phyloP scores from a whole-genome alignment of 73 alveolate genomes.

The Urostyla sp. region DNA sequence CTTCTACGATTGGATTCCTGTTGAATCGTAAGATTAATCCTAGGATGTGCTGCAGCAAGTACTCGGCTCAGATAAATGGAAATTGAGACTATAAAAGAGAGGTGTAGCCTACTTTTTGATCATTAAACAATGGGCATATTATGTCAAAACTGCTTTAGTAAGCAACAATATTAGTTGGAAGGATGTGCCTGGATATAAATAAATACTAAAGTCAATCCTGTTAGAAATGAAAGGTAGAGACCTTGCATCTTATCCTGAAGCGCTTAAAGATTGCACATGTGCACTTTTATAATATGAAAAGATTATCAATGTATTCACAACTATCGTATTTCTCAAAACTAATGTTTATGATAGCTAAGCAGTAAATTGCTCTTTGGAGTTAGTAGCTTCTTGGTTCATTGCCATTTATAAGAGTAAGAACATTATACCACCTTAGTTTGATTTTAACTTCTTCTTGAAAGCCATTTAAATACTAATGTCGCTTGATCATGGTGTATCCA shows the following conservation, averaged over 20 bases:
- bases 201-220: slow-evolving; percentile 75
- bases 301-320: slow-evolving; percentile 70
- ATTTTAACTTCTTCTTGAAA: slow-evolving; percentile 67
- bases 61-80: slow-evolving; percentile 69
- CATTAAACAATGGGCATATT: slow-evolving; percentile 80
- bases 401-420: slow-evolving; percentile 48
- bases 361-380: slow-evolving; percentile 67
- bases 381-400: slow-evolving; percentile 73
- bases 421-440: slow-evolving; percentile 82
- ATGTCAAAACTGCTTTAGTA: slow-evolving; percentile 68
- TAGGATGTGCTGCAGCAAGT: slow-evolving; percentile 47
- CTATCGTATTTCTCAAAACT: slow-evolving; percentile 78
- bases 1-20: slow-evolving; percentile 75
- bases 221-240: slow-evolving; percentile 84
- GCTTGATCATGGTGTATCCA: slow-evolving; percentile 73
- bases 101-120: slow-evolving; percentile 90
- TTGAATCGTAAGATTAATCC: slow-evolving; percentile 44
- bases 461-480: slow-evolving; percentile 71
- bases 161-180: slow-evolving; percentile 79
- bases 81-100: slow-evolving; percentile 77
- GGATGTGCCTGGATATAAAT: slow-evolving; percentile 88
- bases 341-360: slow-evolving; percentile 71
- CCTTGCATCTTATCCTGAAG: slow-evolving; percentile 84
- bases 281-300: slow-evolving; percentile 71
- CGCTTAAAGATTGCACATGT: slow-evolving; percentile 75